Evolutionary conservation across 139 green algal species (phyloP).

Genomic region (Bryopsis sp.): DNA sequence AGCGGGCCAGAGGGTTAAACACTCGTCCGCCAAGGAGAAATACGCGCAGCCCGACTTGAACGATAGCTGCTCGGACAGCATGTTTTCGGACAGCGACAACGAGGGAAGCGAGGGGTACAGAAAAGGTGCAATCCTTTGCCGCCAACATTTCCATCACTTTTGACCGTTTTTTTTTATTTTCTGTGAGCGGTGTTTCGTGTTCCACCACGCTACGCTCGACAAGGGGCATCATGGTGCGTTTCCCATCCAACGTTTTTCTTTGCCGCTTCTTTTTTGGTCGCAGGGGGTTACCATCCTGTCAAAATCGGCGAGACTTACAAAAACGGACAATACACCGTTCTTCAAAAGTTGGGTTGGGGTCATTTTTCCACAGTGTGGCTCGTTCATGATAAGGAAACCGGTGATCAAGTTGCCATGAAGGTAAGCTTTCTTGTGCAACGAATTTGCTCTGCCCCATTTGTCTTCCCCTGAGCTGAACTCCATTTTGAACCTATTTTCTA

Average conservation of each 20-base stretch:
- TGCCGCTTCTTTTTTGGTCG: not conserved
- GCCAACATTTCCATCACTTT: not conserved
- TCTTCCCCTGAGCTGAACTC: too few relatives aligned
- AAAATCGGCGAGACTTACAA: constrained; percentile 81
- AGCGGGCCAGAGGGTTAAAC: not conserved
- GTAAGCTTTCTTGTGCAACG: constrained; percentile 22
- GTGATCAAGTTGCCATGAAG: constrained; percentile 45
- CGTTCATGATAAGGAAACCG: constrained; percentile 49
- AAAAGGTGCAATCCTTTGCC: constrained; percentile 26
- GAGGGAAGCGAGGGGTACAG: constrained; percentile 62
- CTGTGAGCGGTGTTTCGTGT: not conserved
- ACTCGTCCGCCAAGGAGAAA: not conserved
- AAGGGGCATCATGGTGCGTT: constrained; percentile 3
- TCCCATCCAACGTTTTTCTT: constrained; percentile 4
- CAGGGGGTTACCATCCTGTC: constrained; percentile 94
- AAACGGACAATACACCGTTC: constrained; percentile 77
- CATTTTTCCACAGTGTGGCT: constrained; percentile 99
- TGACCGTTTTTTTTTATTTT: not conserved
- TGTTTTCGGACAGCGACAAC: constrained; percentile 35
- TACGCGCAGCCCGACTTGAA: not conserved
- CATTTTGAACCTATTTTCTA: too few relatives aligned
- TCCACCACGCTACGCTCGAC: not conserved
- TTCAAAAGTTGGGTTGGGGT: constrained; percentile 96
- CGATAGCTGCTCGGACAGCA: not conserved
- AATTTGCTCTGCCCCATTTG: too few relatives aligned